Percentiles rank a stretch among this genome's conserved stretches.
These are phyloP conservation scores for Hamamelis virginiana DNA, from an alignment of 164 flowering plant genomes.

Conservation along the genomic window DNA sequence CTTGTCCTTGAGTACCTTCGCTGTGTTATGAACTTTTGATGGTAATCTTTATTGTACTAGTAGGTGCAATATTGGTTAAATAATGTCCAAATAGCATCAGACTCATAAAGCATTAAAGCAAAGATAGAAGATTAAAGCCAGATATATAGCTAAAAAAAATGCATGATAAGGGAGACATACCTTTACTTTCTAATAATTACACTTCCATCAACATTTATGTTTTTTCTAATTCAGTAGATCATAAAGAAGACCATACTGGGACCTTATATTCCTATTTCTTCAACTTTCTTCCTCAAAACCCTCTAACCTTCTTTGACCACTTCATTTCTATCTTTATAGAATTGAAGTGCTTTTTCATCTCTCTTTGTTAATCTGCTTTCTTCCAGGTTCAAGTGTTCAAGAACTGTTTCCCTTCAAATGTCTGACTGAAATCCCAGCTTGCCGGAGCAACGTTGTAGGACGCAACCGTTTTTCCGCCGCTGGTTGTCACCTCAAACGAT, in stretches of 20 bases:
- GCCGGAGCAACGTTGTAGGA: conserved; percentile 71
- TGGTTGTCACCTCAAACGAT: conserved; percentile 69
- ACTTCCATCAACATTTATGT: conserved; percentile 5
- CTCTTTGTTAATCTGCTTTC: too few relatives aligned
- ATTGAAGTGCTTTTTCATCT: too few relatives aligned
- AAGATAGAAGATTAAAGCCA: background rate
- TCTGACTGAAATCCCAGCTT: conserved; percentile 77
- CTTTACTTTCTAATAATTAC: conserved; percentile 12
- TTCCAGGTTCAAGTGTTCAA: too few relatives aligned
- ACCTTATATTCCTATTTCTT: conserved; percentile 8
- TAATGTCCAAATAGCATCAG: background rate
- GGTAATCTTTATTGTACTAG: too few relatives aligned
- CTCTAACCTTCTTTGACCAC: conserved; percentile 9
- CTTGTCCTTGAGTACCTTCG: too few relatives aligned
- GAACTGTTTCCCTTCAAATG: conserved; percentile 74
- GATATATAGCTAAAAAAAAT: background rate
- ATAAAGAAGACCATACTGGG: conserved; percentile 15
- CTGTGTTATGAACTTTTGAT: too few relatives aligned
- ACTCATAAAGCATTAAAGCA: background rate
- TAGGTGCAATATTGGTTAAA: background rate
- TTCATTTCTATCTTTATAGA: too few relatives aligned
- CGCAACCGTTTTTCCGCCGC: conserved; percentile 47
- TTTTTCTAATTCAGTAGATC: background rate
- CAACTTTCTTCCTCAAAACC: conserved; percentile 3
- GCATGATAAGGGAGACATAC: background rate